phyloP scores from a whole-genome alignment of 1,139 yeast genomes.

The Yamadazyma diddensiae region DNA sequence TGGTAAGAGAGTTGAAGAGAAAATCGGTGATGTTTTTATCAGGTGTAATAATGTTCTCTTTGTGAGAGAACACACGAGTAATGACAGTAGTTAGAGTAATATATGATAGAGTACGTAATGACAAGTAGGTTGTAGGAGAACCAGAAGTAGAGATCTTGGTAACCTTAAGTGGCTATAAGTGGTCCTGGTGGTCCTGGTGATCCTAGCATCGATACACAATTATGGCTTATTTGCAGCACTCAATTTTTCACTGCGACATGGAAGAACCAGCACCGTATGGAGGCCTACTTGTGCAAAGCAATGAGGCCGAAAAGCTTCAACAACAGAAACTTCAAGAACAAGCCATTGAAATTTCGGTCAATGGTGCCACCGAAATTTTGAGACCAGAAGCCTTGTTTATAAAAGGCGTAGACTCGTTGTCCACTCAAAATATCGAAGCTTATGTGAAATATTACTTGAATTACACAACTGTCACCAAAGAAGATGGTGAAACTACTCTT shows the following conservation, averaged over 20 bases:
- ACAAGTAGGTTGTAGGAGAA: neutral
- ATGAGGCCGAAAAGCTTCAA: slow-evolving; percentile 37
- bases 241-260: slow-evolving; percentile 16
- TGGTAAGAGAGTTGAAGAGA: slow-evolving; percentile 44
- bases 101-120: neutral
- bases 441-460: slow-evolving; percentile 53
- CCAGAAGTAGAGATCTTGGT: too few species aligned
- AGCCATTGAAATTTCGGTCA: slow-evolving; percentile 31
- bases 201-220: neutral
- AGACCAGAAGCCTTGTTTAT: slow-evolving; percentile 53
- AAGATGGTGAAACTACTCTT: slow-evolving; percentile 16
- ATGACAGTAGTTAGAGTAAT: neutral
- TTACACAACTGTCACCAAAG: slow-evolving; percentile 16
- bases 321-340: slow-evolving; percentile 31
- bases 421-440: slow-evolving; percentile 60
- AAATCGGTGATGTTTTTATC: slow-evolving; percentile 79
- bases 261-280: slow-evolving; percentile 42
- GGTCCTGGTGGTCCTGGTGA: neutral
- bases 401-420: slow-evolving; percentile 65
- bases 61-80: slow-evolving; percentile 40
- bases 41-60: slow-evolving; percentile 79
- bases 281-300: slow-evolving; percentile 39
- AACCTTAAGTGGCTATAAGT: too few species aligned
- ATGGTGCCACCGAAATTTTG: slow-evolving; percentile 27
- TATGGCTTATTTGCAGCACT: neutral